Conservation (phyloP, 2,329 filamentous ascomycete genomes). For the Sarocladium brachiariae region DNA sequence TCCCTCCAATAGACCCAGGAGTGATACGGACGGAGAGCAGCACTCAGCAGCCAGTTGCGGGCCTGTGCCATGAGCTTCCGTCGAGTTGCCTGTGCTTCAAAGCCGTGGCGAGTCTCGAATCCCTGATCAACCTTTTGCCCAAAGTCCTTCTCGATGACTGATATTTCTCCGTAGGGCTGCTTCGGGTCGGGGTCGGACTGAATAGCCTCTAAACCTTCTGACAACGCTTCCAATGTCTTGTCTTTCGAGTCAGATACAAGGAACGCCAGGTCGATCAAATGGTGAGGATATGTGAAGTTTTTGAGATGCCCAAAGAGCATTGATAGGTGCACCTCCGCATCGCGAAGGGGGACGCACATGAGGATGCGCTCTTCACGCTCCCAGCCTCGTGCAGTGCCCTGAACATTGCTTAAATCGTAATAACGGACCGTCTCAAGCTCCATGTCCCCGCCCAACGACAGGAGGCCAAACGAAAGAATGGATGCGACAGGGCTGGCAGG, state of each 20-base stretch:
- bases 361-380: conserved; percentile 93
- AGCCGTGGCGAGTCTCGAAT: conserved; percentile 94
- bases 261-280: conserved; percentile 93
- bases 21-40: conserved; percentile 86
- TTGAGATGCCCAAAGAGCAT: conserved; percentile 99
- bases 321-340: conserved; percentile 81
- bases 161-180: conserved; percentile 89
- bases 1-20: conserved; percentile 99
- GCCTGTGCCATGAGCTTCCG: conserved; percentile 98
- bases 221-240: conserved; percentile 70
- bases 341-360: conserved; percentile 87
- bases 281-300: conserved; percentile 96
- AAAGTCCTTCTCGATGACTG: conserved; percentile 97
- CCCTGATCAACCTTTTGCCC: conserved; percentile 97
- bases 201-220: conserved; percentile 66
- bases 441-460: conserved; percentile 60
- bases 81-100: conserved; percentile 87
- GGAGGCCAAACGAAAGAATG: conserved; percentile 61
- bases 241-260: conserved; percentile 97
- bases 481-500: conserved; percentile 57
- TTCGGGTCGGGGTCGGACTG: conserved; percentile 74
- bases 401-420: conserved; percentile 87
- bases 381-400: conserved; percentile 89
- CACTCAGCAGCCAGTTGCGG: conserved; percentile 92
- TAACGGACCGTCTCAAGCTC: conserved; percentile 94